A percentile compares a stretch with the other conserved stretches of the same genome.
Conservation (phyloP, 2,329 filamentous ascomycete species). For the Neonectria faginata region DNA sequence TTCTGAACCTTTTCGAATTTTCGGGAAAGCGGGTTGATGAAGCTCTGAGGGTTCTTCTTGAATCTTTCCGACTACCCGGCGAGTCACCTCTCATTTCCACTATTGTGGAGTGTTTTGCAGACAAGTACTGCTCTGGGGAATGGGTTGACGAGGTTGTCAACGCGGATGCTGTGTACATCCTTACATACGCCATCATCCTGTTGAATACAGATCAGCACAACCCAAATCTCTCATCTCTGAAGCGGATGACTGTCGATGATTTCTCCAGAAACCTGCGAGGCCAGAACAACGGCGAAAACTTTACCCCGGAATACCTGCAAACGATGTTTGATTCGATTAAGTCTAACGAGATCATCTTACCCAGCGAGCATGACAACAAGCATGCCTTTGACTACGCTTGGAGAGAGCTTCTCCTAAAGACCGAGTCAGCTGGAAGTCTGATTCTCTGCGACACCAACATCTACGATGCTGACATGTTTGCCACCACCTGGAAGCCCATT, state of each 20-base stretch:
- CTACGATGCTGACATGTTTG: slow-evolving; percentile 98
- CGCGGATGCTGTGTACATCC: slow-evolving; percentile 87
- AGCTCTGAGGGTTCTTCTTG: slow-evolving; percentile 85
- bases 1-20: slow-evolving; percentile 91
- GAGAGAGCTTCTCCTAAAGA: slow-evolving; percentile 92
- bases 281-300: slow-evolving; percentile 87
- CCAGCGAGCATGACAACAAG: slow-evolving; percentile 96
- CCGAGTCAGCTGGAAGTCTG: slow-evolving; percentile 78
- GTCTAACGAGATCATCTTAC: slow-evolving; percentile 93
- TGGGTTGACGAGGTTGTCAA: slow-evolving; percentile 81
- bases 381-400: slow-evolving; percentile 97
- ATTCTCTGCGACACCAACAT: slow-evolving; percentile 89
- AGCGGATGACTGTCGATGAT: slow-evolving; percentile 85
- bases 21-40: slow-evolving; percentile 88
- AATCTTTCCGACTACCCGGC: slow-evolving; percentile 92
- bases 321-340: slow-evolving; percentile 93
- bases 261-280: slow-evolving; percentile 92
- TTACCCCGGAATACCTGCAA: slow-evolving; percentile 83
- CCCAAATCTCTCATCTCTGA: slow-evolving; percentile 81
- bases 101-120: slow-evolving; percentile 87
- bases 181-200: slow-evolving; percentile 97
- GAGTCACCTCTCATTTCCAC: slow-evolving; percentile 94
- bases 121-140: slow-evolving; percentile 81
- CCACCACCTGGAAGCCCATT: slow-evolving; percentile 94
- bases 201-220: slow-evolving; percentile 98